Conservation (phyloP, 2,329 filamentous ascomycete species). For the Sporothrix variecibatus region DNA sequence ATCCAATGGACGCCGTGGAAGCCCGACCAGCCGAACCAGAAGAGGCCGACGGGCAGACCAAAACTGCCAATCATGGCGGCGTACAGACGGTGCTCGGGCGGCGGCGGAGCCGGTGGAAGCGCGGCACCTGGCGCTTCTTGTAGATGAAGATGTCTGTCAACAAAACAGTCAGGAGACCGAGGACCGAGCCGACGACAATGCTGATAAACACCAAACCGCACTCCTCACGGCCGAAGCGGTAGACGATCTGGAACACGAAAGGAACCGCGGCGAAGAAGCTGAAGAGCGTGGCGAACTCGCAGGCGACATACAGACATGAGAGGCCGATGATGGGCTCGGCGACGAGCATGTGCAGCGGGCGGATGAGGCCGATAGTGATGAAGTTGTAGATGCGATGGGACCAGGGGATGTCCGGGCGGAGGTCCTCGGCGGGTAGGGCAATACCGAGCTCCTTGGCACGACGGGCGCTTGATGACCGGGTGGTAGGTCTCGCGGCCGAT, state of each 20-base stretch:
- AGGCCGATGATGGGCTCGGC: slow-evolving; percentile 65
- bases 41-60: slow-evolving; percentile 54
- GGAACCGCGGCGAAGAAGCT: slow-evolving; percentile 56
- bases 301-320: slow-evolving; percentile 52
- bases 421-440: slow-evolving; percentile 24
- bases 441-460: slow-evolving; percentile 42
- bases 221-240: slow-evolving; percentile 48
- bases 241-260: slow-evolving; percentile 49
- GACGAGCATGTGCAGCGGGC: slow-evolving; percentile 60
- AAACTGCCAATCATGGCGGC: slow-evolving; percentile 60
- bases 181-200: slow-evolving; percentile 48
- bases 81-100: slow-evolving; percentile 60
- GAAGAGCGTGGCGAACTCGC: slow-evolving; percentile 55
- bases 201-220: slow-evolving; percentile 49
- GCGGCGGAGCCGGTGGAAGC: slow-evolving; percentile 41
- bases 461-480: slow-evolving; percentile 48
- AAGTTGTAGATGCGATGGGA: slow-evolving; percentile 39
- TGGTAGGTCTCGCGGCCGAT: slow-evolving; percentile 59
- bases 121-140: slow-evolving; percentile 37
- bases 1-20: slow-evolving; percentile 50
- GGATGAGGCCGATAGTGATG: slow-evolving; percentile 46
- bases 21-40: slow-evolving; percentile 64
- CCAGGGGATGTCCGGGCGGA: slow-evolving; percentile 34
- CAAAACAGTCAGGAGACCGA: slow-evolving; percentile 46
- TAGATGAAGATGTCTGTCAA: slow-evolving; percentile 49